Evolutionary conservation across 1,284 basidiomycete species (phyloP).

Genomic region (Ceratobasidium papillatum): DNA sequence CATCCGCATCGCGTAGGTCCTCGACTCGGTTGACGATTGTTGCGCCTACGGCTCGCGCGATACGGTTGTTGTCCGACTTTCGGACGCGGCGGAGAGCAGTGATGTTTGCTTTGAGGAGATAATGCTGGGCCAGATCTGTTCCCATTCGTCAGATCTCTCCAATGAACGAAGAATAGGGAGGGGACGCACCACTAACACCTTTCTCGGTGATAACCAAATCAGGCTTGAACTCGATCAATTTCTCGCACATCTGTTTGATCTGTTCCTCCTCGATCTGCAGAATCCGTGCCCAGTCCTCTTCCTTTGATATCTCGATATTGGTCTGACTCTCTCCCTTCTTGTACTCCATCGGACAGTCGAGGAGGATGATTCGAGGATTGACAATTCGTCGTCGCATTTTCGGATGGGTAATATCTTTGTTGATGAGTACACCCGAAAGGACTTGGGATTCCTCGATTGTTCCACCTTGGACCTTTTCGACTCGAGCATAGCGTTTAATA

Average conservation of each 20-base stretch:
- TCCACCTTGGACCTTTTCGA: slow-evolving; percentile 97
- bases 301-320: slow-evolving; percentile 97
- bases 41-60: slow-evolving; percentile 93
- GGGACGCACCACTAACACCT: slow-evolving; percentile 85
- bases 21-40: slow-evolving; percentile 98
- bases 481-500: slow-evolving; percentile 96
- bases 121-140: slow-evolving; percentile 91
- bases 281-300: slow-evolving; percentile 91
- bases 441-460: slow-evolving; percentile 95
- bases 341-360: slow-evolving; percentile 98
- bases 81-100: slow-evolving; percentile 93
- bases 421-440: slow-evolving; percentile 92
- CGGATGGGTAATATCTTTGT: slow-evolving; percentile 99
- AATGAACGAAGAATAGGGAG: background rate
- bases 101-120: slow-evolving; percentile 88
- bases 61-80: slow-evolving; percentile 99
- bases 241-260: slow-evolving; percentile 87
- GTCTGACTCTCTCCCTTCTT: slow-evolving; percentile 99
- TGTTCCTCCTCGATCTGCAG: slow-evolving; percentile 98
- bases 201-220: slow-evolving; percentile 98
- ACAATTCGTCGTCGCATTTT: slow-evolving; percentile 93
- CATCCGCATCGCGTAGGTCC: slow-evolving; percentile 89
- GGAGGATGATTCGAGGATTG: slow-evolving; percentile 88
- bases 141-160: slow-evolving; percentile 40
- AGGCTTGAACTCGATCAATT: slow-evolving; percentile 92